Evolutionary conservation across 2,329 filamentous ascomycete species (phyloP), one percentile per base, ranked within the genome.

Genomic region (Exserohilum turcica): DNA sequence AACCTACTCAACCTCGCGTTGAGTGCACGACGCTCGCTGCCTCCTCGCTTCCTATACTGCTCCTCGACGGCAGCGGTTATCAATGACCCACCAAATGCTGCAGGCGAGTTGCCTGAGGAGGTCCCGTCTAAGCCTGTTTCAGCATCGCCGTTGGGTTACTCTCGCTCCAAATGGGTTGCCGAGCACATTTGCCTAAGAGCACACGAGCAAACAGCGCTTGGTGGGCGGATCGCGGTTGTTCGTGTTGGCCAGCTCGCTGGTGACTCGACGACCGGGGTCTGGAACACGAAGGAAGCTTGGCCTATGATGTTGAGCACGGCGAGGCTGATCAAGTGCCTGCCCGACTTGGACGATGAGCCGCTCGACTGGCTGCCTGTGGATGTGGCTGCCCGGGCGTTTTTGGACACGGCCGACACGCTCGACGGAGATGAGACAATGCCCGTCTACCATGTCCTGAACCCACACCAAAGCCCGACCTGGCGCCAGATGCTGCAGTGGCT

Each of bases 121-220:
- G 63, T 80, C 2, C 73, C 79, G 1, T 46, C 61, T 1, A 64
- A 79, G 21, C 78, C 81, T 1, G 60, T 66, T 3, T 71, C 78
- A 31, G 78, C 81, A 1, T 78, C 78, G 1, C 65, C 75, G 0
- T 72, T 84, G 5, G 84, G 84, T 4, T 86, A 86, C 59, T 79
- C 81, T 1, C 77, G 77, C 24, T 84, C 81, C 1, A 71, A 72
- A 70, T 85, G 83, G 82, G 81, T 85, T 1, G 83, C 82, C 1
- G 84, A 86, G 70, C 74, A 76, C 5, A 78, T 86, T 21, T 85
- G 81, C 57, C 64, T 68, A 0, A 59, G 67, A 6, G 80, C 79
- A 19, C 54, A 68, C 28, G 29, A 60, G 58, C 53, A 59, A 70
- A 61, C 53, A 39, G 43, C 60, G 62, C 61, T 78, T 2, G 53